phyloP scores from a whole-genome alignment of 2,329 filamentous ascomycete genomes.

The Scopulariopsis brevicaulis region DNA sequence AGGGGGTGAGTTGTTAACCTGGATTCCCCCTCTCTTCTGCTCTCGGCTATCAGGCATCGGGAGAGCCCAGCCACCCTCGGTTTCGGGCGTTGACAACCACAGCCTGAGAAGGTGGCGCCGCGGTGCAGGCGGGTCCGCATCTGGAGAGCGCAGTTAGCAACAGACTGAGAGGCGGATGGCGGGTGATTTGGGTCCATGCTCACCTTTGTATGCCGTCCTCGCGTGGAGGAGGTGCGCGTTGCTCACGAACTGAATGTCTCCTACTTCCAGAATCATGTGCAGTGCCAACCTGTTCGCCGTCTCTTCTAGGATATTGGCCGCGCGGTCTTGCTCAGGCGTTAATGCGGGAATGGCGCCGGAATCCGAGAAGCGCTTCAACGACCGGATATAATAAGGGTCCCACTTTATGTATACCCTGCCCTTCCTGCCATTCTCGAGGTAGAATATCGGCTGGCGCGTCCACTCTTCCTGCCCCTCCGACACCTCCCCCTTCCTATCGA shows the following conservation, averaged over 20 bases:
- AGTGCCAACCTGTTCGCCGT: slow-evolving; percentile 62
- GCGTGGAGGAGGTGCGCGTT: slow-evolving; percentile 76
- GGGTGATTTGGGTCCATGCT: not conserved
- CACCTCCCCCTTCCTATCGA: slow-evolving; percentile 80
- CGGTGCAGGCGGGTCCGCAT: slow-evolving; percentile 52
- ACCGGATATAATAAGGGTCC: slow-evolving; percentile 82
- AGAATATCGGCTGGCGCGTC: slow-evolving; percentile 62
- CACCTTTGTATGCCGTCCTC: slow-evolving; percentile 59
- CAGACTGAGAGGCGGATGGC: not conserved
- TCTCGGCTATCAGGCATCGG: slow-evolving; percentile 72
- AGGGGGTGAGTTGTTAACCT: slow-evolving; percentile 71
- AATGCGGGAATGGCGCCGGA: slow-evolving; percentile 62
- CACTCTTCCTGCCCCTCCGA: slow-evolving; percentile 64
- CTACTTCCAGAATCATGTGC: slow-evolving; percentile 79
- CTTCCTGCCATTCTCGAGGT: slow-evolving; percentile 58
- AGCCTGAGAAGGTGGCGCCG: slow-evolving; percentile 70
- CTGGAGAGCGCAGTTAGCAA: slow-evolving; percentile 11
- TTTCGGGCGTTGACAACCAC: slow-evolving; percentile 74
- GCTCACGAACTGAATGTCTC: slow-evolving; percentile 77
- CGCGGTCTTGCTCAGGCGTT: slow-evolving; percentile 56
- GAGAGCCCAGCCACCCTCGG: slow-evolving; percentile 74
- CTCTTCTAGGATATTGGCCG: slow-evolving; percentile 51
- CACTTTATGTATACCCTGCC: slow-evolving; percentile 56
- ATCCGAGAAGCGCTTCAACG: slow-evolving; percentile 63
- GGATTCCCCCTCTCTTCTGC: slow-evolving; percentile 81